phyloP scores from a whole-genome alignment of 225 moss, liverwort and hornwort species.

The Ulota crispa region DNA sequence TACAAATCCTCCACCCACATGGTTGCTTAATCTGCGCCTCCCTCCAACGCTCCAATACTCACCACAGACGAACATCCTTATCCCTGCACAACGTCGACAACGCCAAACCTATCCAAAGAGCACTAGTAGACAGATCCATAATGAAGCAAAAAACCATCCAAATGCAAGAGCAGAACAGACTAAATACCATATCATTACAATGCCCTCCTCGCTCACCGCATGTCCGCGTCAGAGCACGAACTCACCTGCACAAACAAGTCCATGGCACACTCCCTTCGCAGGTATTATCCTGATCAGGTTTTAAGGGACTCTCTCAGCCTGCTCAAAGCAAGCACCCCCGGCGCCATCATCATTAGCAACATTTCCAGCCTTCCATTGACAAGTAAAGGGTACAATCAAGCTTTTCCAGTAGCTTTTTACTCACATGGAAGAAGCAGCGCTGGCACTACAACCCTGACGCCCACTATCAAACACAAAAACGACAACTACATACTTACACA shows the following conservation, averaged over 20 bases:
- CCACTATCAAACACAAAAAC: neutral
- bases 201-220: neutral
- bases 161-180: neutral
- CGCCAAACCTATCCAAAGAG: neutral
- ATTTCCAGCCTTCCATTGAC: conserved; percentile 33
- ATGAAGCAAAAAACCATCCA: neutral
- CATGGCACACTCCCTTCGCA: conserved; percentile 99
- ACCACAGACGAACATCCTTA: neutral
- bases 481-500: conserved; percentile 31
- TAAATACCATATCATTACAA: neutral
- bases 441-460: neutral
- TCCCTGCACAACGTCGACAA: neutral
- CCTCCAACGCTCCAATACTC: neutral
- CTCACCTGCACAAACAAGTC: conserved; percentile 61
- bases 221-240: too few relatives aligned
- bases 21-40: conserved; percentile 23
- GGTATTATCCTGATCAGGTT: conserved; percentile 99
- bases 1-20: neutral
- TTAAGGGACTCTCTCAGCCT: conserved; percentile 99
- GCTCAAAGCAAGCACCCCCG: conserved; percentile 95
- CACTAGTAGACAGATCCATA: too few relatives aligned
- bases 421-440: neutral
- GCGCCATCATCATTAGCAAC: conserved; percentile 66
- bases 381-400: conserved; percentile 18
- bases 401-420: neutral